Base-by-base conservation (phyloP, 768 basidiomycete genomes). In the Hydnum rufescens region DNA sequence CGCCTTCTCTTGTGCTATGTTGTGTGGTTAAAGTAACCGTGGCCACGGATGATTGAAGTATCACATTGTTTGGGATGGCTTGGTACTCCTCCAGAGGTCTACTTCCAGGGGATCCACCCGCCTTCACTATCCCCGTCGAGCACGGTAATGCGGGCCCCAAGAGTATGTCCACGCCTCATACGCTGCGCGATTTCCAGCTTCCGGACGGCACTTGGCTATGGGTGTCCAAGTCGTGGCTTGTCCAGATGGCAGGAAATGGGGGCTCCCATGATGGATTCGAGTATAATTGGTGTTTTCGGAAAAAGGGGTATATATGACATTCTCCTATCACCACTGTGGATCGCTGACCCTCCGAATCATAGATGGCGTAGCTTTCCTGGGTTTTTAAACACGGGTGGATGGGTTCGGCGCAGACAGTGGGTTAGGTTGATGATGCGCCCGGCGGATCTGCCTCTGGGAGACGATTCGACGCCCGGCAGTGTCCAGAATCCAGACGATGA, bases 171-270 rank as follows among this genome's bases (percentile, higher is more conserved):
- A 58, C 55, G 23, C 66, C 66, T 28, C 57, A 57, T 29, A 63
- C 76, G 4, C 70, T 83, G 3, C 62, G 65, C 3, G 71, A 72
- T 52, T 88, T 80, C 59, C 80, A 80, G 5, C 71, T 87, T 25
- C 84, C 84, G 2, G 81, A 86, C 57, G 83, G 82, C 23, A 73
- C 71, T 22, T 88, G 85, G 85, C 72, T 66, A 50, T 88, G 84
- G 84, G 76, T 85, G 1, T 83, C 81, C 39, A 74, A 74, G 42
- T 64, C 73, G 4, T 88, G 84, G 84, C 82, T 87, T 81, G 75
- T 87, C 54, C 85, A 88, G 66, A 87, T 88, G 84, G 80, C 80
- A 39, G 74, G 76, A 28, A 76, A 82, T 58, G 81, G 82, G 49
- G 43, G 42, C 44, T 6, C 42, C 18, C 6, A 43, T n/a, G 51